Conservation (phyloP, 305 asterid species). For the Solanum hybrid region DNA sequence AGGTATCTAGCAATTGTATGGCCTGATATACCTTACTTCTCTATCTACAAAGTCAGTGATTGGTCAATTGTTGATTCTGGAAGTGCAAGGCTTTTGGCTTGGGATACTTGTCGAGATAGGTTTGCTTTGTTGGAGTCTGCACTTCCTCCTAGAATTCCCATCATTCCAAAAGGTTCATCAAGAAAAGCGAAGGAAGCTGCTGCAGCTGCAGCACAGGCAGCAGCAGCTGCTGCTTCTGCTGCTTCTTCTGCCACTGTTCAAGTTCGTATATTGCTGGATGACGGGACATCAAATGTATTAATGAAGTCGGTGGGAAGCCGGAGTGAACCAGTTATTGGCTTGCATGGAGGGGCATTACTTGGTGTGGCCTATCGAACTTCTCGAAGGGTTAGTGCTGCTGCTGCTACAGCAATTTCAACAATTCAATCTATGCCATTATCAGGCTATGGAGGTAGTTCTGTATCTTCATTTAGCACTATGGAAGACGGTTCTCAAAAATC, state of each 20-base stretch:
- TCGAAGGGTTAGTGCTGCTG: constrained; percentile 58
- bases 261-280: constrained; percentile 87
- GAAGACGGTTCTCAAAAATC: constrained; percentile 61
- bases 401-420: constrained; percentile 84
- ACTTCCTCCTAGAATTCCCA: constrained; percentile 74
- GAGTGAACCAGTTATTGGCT: constrained; percentile 71
- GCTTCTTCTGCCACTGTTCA: constrained; percentile 87
- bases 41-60: constrained; percentile 81
- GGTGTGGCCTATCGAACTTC: constrained; percentile 88
- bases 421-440: constrained; percentile 92
- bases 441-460: constrained; percentile 56
- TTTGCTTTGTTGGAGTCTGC: constrained; percentile 83
- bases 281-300: constrained; percentile 88
- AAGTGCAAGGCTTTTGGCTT: constrained; percentile 87
- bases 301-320: constrained; percentile 92
- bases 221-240: constrained; percentile 83
- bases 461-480: constrained; percentile 53
- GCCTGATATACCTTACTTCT: constrained; percentile 98
- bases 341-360: constrained; percentile 90
- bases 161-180: constrained; percentile 84
- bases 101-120: constrained; percentile 95
- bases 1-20: constrained; percentile 87
- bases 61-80: constrained; percentile 98
- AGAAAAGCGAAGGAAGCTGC: constrained; percentile 94
- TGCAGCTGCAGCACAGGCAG: constrained; percentile 88